Percentiles rank a stretch among this genome's conserved stretches.
Evolutionary conservation across 208 protist genomes (phyloP).

Genomic region (Acanthamoeba divionensis): DNA sequence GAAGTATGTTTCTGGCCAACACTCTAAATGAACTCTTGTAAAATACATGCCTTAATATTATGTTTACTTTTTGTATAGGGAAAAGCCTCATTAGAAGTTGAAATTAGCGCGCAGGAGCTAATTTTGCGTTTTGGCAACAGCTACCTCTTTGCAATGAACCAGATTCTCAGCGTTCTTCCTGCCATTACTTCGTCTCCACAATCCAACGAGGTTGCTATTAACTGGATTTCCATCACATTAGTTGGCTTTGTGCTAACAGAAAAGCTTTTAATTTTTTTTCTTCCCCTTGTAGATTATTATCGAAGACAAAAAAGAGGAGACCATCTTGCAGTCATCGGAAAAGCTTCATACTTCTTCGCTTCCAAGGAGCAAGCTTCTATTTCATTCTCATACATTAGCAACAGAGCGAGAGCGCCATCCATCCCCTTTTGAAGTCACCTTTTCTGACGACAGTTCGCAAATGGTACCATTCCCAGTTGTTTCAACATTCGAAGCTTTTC

Average conservation of each 20-base stretch:
- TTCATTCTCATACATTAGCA: no score
- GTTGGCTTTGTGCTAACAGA: no score
- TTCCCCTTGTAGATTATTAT: no score
- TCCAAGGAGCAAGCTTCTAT: no score
- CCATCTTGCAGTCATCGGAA: no score
- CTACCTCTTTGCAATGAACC: neutral
- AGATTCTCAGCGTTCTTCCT: neutral
- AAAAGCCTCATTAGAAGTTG: constrained; percentile 6
- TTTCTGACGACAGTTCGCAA: neutral
- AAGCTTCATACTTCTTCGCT: no score
- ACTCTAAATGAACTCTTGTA: no score
- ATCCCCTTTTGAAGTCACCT: neutral
- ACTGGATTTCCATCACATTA: no score
- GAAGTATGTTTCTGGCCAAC: neutral
- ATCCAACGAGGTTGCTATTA: neutral
- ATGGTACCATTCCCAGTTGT: neutral
- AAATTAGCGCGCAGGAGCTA: constrained; percentile 6
- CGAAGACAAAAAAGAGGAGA: no score
- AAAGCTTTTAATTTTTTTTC: no score
- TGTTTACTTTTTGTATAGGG: neutral
- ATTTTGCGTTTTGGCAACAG: neutral
- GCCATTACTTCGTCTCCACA: neutral
- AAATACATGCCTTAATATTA: no score
- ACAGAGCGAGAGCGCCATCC: neutral
- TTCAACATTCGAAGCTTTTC: neutral